Evolutionary conservation across 176 grass and related monocot species (phyloP).

Genomic region (Panicum miliaceum): DNA sequence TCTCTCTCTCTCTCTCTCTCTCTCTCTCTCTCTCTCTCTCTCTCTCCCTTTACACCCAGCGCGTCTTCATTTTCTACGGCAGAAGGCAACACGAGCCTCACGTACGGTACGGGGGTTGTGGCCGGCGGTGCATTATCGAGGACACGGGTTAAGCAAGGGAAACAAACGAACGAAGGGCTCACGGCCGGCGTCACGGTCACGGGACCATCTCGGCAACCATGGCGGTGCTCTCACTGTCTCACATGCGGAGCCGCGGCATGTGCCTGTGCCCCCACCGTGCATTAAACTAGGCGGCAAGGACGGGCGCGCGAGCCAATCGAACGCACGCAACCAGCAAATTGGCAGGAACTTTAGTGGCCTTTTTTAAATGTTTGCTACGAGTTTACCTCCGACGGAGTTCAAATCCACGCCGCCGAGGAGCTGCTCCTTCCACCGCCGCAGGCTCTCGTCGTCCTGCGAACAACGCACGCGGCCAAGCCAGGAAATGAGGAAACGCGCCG

Average conservation of each 20-base stretch:
- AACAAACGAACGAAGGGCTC: background rate
- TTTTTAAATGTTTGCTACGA: background rate
- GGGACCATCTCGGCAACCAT: slow-evolving; percentile 28
- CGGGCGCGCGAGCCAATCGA: background rate
- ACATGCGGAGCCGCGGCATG: slow-evolving; percentile 43
- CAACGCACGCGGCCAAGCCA: background rate
- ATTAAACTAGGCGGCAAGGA: slow-evolving; percentile 40
- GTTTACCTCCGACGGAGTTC: slow-evolving; percentile 91
- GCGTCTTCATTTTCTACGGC: slow-evolving; percentile 9
- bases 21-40: too few species aligned
- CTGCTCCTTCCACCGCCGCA: slow-evolving; percentile 96
- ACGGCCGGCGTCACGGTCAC: slow-evolving; percentile 25
- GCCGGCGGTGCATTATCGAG: slow-evolving; percentile 21
- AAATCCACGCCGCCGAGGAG: slow-evolving; percentile 88
- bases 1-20: too few species aligned
- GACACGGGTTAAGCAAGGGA: slow-evolving; percentile 24
- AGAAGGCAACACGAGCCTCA: background rate
- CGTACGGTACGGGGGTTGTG: background rate
- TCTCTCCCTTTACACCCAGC: background rate
- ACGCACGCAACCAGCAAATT: background rate
- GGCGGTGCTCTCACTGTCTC: slow-evolving; percentile 41
- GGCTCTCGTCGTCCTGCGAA: slow-evolving; percentile 92
- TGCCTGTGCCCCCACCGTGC: slow-evolving; percentile 29
- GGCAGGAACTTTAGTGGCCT: background rate
- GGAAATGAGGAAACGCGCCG: background rate